Percentiles rank a stretch among this genome's conserved stretches.
Evolutionary conservation across 1,284 basidiomycete species (phyloP).

Genomic region (Crucibulum cyathiforme): DNA sequence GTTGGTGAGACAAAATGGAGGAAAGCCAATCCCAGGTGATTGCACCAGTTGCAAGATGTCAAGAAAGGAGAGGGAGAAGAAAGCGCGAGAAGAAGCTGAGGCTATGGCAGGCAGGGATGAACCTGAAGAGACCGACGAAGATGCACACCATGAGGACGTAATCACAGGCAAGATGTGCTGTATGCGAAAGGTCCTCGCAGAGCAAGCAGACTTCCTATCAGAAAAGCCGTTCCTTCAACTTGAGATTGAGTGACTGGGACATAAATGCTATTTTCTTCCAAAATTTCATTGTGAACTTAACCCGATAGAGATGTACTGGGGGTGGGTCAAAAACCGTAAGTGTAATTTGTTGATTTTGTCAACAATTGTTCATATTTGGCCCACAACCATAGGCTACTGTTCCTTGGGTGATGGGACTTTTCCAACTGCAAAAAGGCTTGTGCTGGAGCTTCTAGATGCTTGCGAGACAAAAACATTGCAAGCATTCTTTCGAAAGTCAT

Average conservation of each 20-base stretch:
- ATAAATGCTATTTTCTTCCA: slow-evolving; percentile 18
- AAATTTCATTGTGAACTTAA: slow-evolving; percentile 17
- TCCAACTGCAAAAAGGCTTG: slow-evolving; percentile 5
- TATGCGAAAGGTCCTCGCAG: slow-evolving; percentile 19
- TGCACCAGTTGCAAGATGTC: neutral
- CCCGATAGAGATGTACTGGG: slow-evolving; percentile 14
- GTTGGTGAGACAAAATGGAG: neutral
- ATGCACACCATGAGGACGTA: slow-evolving; percentile 1
- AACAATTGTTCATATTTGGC: neutral
- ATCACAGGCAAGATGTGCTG: slow-evolving; percentile 13
- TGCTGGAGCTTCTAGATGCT: slow-evolving; percentile 8
- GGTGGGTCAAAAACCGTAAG: neutral
- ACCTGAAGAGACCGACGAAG: slow-evolving; percentile 5
- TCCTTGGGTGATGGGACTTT: slow-evolving; percentile 7
- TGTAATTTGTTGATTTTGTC: neutral
- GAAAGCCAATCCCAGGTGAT: neutral
- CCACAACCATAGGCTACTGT: slow-evolving; percentile 4
- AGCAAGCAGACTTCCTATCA: slow-evolving; percentile 19
- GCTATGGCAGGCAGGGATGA: slow-evolving; percentile 3
- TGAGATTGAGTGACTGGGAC: slow-evolving; percentile 19
- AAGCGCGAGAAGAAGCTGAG: neutral
- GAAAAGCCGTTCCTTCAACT: slow-evolving; percentile 28
- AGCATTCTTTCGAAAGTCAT: slow-evolving; percentile 11
- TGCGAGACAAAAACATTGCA: slow-evolving; percentile 5
- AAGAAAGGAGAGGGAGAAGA: neutral